Percentiles rank a stretch among this genome's conserved stretches.
Evolutionary conservation across 345 rosid genomes (phyloP).

Genomic region (Populus euphratica): DNA sequence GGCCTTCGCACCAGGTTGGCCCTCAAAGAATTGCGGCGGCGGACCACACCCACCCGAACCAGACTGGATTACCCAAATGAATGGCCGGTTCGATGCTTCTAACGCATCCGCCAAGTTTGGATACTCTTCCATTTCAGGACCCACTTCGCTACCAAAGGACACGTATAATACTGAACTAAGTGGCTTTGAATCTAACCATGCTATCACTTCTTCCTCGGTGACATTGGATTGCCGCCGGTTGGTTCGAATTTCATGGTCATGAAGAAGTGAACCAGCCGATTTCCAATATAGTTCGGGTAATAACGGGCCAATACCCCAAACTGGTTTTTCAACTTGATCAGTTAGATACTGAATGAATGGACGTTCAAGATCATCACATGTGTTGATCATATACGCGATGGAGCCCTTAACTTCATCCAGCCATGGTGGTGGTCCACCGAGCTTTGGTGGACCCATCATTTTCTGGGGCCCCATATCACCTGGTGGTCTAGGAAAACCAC

Average conservation of each 20-base stretch:
- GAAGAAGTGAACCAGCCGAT: conserved; percentile 27
- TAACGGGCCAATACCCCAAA: conserved; percentile 46
- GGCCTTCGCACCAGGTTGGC: not conserved
- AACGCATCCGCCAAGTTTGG: conserved; percentile 20
- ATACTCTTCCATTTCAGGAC: conserved; percentile 30
- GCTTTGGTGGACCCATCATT: conserved; percentile 30
- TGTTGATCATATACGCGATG: conserved; percentile 31
- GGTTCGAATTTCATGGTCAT: conserved; percentile 27
- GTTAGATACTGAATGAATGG: conserved; percentile 28
- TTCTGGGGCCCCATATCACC: conserved; percentile 1
- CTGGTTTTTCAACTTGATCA: conserved; percentile 29
- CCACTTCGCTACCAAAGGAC: conserved; percentile 39
- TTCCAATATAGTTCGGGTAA: conserved; percentile 38
- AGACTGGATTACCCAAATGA: conserved; percentile 31
- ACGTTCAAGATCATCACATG: conserved; percentile 39
- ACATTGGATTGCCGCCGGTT: conserved; percentile 25
- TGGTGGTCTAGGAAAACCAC: not conserved
- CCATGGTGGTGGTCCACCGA: conserved; percentile 40
- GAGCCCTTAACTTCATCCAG: conserved; percentile 16
- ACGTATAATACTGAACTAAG: conserved; percentile 39
- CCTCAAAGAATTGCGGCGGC: conserved; percentile 5
- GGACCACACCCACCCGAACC: conserved; percentile 17
- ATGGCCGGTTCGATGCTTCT: conserved; percentile 15
- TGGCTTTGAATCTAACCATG: conserved; percentile 39
- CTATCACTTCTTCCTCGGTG: conserved; percentile 28